A percentile compares a stretch with the other conserved stretches of the same genome.
phyloP scores from a whole-genome alignment of 129 eudicot species.

The Saposhnikovia divaricata region DNA sequence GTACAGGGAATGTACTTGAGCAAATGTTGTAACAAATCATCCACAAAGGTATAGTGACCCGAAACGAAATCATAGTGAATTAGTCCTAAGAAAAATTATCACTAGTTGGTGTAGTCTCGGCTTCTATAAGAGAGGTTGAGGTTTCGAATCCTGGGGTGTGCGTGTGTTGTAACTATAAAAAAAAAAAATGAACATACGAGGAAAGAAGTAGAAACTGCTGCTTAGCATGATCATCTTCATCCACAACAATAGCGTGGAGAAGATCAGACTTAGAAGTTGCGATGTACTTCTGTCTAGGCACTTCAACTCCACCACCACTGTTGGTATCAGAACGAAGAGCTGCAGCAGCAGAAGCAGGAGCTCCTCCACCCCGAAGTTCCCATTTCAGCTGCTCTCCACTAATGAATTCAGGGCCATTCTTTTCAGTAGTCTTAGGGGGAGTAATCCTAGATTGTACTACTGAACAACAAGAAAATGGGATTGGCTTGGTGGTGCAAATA shows the following conservation, averaged over 20 bases:
- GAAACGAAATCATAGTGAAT: no score
- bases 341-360: background rate
- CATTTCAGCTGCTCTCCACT: background rate
- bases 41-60: background rate
- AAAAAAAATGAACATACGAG: conserved; percentile 22
- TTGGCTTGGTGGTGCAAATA: background rate
- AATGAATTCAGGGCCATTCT: background rate
- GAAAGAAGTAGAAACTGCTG: conserved; percentile 39
- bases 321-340: background rate
- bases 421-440: background rate
- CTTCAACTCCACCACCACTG: conserved; percentile 36
- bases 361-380: background rate
- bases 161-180: no score
- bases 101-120: no score
- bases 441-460: background rate
- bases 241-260: conserved; percentile 37
- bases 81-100: no score
- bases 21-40: no score
- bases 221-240: conserved; percentile 15
- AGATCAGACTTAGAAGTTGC: conserved; percentile 50
- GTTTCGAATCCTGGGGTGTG: no score
- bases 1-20: no score
- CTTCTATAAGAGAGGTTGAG: no score
- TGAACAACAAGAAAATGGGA: background rate
- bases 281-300: conserved; percentile 53